These are phyloP conservation scores for Obelidium mucronatum DNA, from an alignment of 192 early-diverging fungal genomes.

Conservation along the genomic window DNA sequence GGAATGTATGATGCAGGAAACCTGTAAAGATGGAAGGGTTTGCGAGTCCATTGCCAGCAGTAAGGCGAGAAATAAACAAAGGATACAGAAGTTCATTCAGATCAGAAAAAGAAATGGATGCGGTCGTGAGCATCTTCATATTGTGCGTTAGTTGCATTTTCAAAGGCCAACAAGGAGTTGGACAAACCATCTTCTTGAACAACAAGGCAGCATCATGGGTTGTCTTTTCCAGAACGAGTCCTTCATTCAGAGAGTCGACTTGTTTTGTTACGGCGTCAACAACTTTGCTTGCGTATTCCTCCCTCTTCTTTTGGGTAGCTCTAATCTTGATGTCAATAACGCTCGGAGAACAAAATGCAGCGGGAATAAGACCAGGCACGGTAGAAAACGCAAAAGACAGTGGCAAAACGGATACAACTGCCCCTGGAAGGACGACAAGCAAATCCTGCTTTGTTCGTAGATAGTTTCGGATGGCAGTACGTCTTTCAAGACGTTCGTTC, in stretches of 20 bases:
- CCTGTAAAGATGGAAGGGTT: conserved; percentile 2
- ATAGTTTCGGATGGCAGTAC: conserved; percentile 17
- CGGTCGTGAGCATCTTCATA: conserved; percentile 19
- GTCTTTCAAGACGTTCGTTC: conserved; percentile 1
- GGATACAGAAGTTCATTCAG: conserved; percentile 18
- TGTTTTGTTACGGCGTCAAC: conserved; percentile 1
- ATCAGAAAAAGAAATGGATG: conserved; percentile 10
- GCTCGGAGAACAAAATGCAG: conserved; percentile 5
- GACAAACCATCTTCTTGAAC: conserved; percentile 15
- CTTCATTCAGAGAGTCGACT: not conserved
- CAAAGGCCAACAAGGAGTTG: not conserved
- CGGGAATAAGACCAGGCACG: conserved; percentile 20
- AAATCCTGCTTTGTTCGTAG: conserved; percentile 24
- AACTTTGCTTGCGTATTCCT: not conserved
- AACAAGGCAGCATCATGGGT: not conserved
- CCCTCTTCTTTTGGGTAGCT: conserved; percentile 5
- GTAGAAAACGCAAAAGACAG: conserved; percentile 2
- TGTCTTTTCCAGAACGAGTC: not conserved
- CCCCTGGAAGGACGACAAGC: conserved; percentile 2
- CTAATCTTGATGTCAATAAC: conserved; percentile 13
- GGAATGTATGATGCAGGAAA: conserved; percentile 29
- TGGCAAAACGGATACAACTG: conserved; percentile 11
- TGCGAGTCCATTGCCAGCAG: conserved; percentile 6
- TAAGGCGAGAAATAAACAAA: conserved; percentile 10
- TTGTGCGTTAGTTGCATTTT: not conserved